Evolutionary conservation across 2,329 filamentous ascomycete species (phyloP).

Genomic region (Fusarium palustre): DNA sequence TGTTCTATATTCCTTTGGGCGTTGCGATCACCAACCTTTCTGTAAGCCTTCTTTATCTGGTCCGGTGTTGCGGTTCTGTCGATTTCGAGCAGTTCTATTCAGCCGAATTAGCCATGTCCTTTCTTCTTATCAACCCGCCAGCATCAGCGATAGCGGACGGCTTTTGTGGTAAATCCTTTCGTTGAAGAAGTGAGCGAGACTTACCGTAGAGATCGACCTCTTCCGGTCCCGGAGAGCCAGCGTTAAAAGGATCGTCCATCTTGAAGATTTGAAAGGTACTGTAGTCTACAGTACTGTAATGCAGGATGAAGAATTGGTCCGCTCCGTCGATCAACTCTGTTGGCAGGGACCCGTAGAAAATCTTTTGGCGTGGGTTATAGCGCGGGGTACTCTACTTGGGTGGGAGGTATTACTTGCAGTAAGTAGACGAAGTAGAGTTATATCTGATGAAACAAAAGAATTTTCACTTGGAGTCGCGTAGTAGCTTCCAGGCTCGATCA

Average conservation of each 20-base stretch:
- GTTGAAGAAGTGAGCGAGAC: conserved; percentile 27
- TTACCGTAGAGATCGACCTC: conserved; percentile 73
- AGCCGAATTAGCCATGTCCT: conserved; percentile 23
- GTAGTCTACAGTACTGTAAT: conserved; percentile 42
- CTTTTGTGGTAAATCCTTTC: neutral
- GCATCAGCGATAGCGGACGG: neutral
- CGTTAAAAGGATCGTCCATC: conserved; percentile 46
- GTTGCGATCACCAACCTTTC: conserved; percentile 74
- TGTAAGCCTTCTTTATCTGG: conserved; percentile 95
- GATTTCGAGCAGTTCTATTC: conserved; percentile 81
- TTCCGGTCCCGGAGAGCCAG: conserved; percentile 49
- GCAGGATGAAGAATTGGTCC: conserved; percentile 47
- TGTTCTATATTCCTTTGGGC: conserved; percentile 1
- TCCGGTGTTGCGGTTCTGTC: conserved; percentile 76
- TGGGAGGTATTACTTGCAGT: neutral
- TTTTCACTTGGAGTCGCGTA: neutral
- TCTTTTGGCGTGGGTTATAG: conserved; percentile 42
- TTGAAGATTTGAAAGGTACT: conserved; percentile 22
- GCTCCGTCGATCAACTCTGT: conserved; percentile 36
- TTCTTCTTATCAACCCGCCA: conserved; percentile 15
- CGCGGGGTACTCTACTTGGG: conserved; percentile 39
- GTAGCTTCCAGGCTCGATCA: neutral
- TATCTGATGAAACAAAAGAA: neutral
- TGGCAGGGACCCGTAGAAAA: conserved; percentile 43
- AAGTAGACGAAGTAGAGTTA: neutral